Conservation (phyloP, 805 yeast genomes). For the Saccharomycopsis microspora region DNA sequence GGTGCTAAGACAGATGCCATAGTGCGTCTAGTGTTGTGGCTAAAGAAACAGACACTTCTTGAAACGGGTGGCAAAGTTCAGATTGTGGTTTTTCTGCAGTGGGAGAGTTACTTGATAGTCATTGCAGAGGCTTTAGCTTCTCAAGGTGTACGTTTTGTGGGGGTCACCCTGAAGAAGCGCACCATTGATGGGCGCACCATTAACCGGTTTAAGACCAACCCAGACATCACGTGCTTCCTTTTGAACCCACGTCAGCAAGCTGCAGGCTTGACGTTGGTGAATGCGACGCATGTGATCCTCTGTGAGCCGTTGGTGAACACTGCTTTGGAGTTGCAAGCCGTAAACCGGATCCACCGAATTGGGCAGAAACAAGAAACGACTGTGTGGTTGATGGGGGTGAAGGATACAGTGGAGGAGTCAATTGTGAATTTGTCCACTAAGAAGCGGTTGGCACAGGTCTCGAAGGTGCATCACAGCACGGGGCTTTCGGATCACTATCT, state of each 20-base stretch:
- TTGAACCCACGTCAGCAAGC: slow-evolving; percentile 81
- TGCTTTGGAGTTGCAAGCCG: slow-evolving; percentile 82
- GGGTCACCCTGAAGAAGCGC: slow-evolving; percentile 20
- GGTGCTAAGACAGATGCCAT: slow-evolving; percentile 86
- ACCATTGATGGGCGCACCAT: slow-evolving; percentile 28
- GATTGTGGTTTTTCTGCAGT: slow-evolving; percentile 82
- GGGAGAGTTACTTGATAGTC: slow-evolving; percentile 62
- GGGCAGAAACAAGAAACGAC: slow-evolving; percentile 77
- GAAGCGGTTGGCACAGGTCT: slow-evolving; percentile 37
- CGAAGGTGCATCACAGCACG: slow-evolving; percentile 18
- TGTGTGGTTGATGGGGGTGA: slow-evolving; percentile 86
- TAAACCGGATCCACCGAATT: slow-evolving; percentile 83
- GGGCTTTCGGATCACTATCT: slow-evolving; percentile 7
- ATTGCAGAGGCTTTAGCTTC: slow-evolving; percentile 53
- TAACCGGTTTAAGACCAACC: slow-evolving; percentile 47
- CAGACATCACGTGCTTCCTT: slow-evolving; percentile 68
- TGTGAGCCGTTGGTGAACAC: slow-evolving; percentile 90
- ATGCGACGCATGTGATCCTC: slow-evolving; percentile 84
- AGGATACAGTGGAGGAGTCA: slow-evolving; percentile 80
- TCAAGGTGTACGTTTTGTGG: slow-evolving; percentile 45
- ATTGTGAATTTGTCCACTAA: slow-evolving; percentile 60
- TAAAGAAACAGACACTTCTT: slow-evolving; percentile 28
- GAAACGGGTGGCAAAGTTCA: slow-evolving; percentile 41
- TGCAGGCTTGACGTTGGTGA: slow-evolving; percentile 80
- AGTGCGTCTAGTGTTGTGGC: slow-evolving; percentile 55